Evolutionary conservation across 352 stramenopile species (phyloP), one percentile per base, ranked within the genome.

Genomic region (Hyaloperonospora arabidopsidis): DNA sequence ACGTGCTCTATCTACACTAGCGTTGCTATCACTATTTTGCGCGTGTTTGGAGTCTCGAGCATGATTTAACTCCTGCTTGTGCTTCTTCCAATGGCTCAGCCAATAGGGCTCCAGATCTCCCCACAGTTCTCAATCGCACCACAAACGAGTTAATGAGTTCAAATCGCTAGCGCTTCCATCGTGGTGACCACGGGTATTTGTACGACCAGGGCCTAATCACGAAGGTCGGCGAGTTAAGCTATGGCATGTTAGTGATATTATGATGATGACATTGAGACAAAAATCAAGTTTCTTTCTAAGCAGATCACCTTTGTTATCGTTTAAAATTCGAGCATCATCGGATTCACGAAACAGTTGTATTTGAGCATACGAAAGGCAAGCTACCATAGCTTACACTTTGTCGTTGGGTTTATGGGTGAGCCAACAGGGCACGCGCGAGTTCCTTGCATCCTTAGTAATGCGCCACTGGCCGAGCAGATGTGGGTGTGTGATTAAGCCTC

Each of bases 321-420:
- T 12, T 61, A 63, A 36, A 54, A 29, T 15, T 45, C n/a, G n/a
- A 36, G 25, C 36, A 50, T 29, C 5, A 34, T n/a, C n/a, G 36
- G 34, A 22, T 17, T 34, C 45, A 59, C 32, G 65, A 67, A 40
- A 57, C 46, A 28, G 7, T 7, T 29, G 3, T 65, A 14, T 52
- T 62, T 53, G 43, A 49, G 21, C 56, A 66, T 69, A 54, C 22
- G 36, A 23, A 17, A 44, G 45, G 21, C 38, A 39, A 46, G 3
- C 32, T 67, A 95, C 85, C 85, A 95, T 18, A 95, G 65, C 53
- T 76, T 57, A 67, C 85, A 95, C 41, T 82, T 87, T 2, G 64
- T 63, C 38, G 59, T 63, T 1, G 85, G 81, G 49, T 86, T 88
- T 81, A 95, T 93, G 14, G 59, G 54, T 1, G 77, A 70, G 21